Conservation (phyloP, 352 stramenopile species). For the Phytophthora ramorum region DNA sequence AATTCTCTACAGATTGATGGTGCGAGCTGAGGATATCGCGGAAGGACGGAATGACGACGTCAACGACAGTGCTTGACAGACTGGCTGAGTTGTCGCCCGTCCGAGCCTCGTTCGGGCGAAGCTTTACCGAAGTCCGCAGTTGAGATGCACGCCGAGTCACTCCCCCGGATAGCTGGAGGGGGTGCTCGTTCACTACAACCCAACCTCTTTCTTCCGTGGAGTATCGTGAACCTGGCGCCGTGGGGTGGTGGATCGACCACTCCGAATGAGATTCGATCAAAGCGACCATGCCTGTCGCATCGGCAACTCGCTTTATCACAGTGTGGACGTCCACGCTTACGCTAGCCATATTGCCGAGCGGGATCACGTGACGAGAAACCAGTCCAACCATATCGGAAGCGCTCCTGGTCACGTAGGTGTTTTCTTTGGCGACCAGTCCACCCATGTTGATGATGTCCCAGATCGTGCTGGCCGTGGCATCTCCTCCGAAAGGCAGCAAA, state of each 20-base stretch:
- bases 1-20: slow-evolving; percentile 17
- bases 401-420: slow-evolving; percentile 4
- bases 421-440: slow-evolving; percentile 5
- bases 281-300: slow-evolving; percentile 10
- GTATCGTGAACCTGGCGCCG: not conserved
- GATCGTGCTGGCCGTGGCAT: slow-evolving; percentile 9
- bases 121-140: slow-evolving; percentile 18
- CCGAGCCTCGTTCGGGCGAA: slow-evolving; percentile 8
- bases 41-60: slow-evolving; percentile 27
- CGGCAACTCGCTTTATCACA: slow-evolving; percentile 20
- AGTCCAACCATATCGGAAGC: slow-evolving; percentile 9
- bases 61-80: slow-evolving; percentile 23
- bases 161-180: not conserved
- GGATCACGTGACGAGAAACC: slow-evolving; percentile 14
- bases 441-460: slow-evolving; percentile 25
- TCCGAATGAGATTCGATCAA: slow-evolving; percentile 25
- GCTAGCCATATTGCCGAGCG: slow-evolving; percentile 1
- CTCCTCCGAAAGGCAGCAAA: slow-evolving; percentile 5
- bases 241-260: slow-evolving; percentile 18
- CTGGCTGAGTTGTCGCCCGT: not conserved
- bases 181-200: slow-evolving; percentile 18
- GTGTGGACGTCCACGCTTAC: slow-evolving; percentile 17
- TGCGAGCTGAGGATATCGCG: slow-evolving; percentile 23
- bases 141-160: slow-evolving; percentile 12
- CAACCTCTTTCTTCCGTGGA: slow-evolving; percentile 26